These are phyloP conservation scores for Ceratobasidium sp. DNA, from an alignment of 1,284 basidiomycete genomes.

Conservation along the genomic window DNA sequence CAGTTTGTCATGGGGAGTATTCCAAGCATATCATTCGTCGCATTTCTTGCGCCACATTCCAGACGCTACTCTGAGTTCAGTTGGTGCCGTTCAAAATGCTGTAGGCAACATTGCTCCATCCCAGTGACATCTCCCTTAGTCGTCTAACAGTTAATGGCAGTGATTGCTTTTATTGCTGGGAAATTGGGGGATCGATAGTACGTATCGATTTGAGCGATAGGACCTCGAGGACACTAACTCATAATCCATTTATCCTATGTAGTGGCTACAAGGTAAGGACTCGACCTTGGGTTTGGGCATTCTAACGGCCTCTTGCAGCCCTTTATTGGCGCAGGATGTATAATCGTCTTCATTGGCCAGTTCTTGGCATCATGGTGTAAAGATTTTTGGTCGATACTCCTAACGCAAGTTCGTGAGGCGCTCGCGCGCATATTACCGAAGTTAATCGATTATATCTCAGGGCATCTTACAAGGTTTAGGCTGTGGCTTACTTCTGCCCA, in stretches of 20 bases:
- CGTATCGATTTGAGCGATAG: not conserved
- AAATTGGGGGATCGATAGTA: constrained; percentile 51
- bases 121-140: not conserved
- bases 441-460: not conserved
- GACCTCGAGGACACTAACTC: not conserved
- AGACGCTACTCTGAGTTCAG: constrained; percentile 45
- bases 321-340: constrained; percentile 50
- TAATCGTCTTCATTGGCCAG: constrained; percentile 48
- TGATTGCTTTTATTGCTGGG: constrained; percentile 49
- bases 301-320: constrained; percentile 21
- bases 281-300: not conserved
- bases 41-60: constrained; percentile 47
- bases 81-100: constrained; percentile 47
- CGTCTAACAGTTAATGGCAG: constrained; percentile 44
- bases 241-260: not conserved
- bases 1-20: constrained; percentile 49
- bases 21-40: constrained; percentile 47
- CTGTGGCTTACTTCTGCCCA: constrained; percentile 28
- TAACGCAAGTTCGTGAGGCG: constrained; percentile 51
- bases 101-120: constrained; percentile 22
- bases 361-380: constrained; percentile 50
- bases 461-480: constrained; percentile 33
- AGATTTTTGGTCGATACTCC: constrained; percentile 52
- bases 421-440: constrained; percentile 26
- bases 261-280: constrained; percentile 37